A percentile compares a stretch with the other conserved stretches of the same genome.
These are phyloP conservation scores for Aurinia saxatilis DNA, from an alignment of 345 rosid species.

Conservation along the genomic window DNA sequence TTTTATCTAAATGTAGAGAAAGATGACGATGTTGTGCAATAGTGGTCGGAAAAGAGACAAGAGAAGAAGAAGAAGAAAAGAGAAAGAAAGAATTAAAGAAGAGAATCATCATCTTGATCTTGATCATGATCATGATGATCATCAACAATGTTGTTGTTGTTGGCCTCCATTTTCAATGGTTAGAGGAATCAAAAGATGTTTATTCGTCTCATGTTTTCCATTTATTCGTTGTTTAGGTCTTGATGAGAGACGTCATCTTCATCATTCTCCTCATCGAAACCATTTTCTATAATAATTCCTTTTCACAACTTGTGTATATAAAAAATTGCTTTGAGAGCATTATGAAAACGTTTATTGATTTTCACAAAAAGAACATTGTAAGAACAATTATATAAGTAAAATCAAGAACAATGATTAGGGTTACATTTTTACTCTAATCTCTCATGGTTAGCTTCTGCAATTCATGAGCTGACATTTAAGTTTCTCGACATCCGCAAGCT, in stretches of 20 bases:
- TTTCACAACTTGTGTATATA: neutral
- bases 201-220: conserved; percentile 46
- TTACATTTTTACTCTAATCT: neutral
- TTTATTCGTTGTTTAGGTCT: conserved; percentile 47
- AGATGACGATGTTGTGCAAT: conserved; percentile 13
- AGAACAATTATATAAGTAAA: neutral
- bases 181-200: conserved; percentile 47
- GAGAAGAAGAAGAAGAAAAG: conserved; percentile 5
- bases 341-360: conserved; percentile 9
- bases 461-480: conserved; percentile 47
- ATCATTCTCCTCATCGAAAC: conserved; percentile 39
- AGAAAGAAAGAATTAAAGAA: conserved; percentile 1
- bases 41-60: neutral
- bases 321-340: neutral
- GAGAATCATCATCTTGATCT: neutral
- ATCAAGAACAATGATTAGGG: conserved; percentile 9
- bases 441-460: conserved; percentile 20
- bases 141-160: conserved; percentile 25
- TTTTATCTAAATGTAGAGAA: neutral
- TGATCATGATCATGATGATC: too few relatives aligned
- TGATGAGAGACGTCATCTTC: conserved; percentile 42
- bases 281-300: conserved; percentile 40
- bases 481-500: conserved; percentile 61
- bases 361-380: neutral
- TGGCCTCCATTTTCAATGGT: conserved; percentile 28